Evolutionary conservation across 2,329 filamentous ascomycete species (phyloP).

Genomic region (Grosmannia huntii): DNA sequence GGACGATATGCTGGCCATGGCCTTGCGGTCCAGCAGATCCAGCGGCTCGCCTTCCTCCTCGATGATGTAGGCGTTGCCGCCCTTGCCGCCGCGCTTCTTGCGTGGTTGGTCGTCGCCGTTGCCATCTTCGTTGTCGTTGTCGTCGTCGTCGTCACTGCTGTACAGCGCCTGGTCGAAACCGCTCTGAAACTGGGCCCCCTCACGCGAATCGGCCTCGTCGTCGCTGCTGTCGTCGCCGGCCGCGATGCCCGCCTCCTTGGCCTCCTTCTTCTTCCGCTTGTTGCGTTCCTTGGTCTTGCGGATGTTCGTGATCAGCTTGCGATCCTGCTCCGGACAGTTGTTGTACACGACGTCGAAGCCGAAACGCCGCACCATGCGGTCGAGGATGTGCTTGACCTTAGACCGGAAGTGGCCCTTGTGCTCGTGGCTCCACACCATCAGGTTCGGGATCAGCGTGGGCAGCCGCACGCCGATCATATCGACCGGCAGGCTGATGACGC

Average conservation of each 20-base stretch:
- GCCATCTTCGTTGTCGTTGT: constrained; percentile 27
- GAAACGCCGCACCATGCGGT: constrained; percentile 85
- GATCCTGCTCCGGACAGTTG: constrained; percentile 72
- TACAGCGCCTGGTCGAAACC: constrained; percentile 95
- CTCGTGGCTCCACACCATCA: constrained; percentile 94
- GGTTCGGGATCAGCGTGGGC: constrained; percentile 65
- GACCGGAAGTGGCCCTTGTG: constrained; percentile 95
- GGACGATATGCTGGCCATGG: constrained; percentile 84
- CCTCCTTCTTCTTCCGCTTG: constrained; percentile 75
- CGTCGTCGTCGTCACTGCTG: constrained; percentile 51
- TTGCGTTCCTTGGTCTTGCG: constrained; percentile 85
- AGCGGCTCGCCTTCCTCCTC: constrained; percentile 92
- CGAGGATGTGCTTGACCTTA: constrained; percentile 96
- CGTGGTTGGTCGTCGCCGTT: background rate
- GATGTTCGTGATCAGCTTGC: constrained; percentile 86
- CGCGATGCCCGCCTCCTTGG: constrained; percentile 38
- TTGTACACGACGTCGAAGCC: constrained; percentile 70
- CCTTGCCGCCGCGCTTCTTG: constrained; percentile 40
- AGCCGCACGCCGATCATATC: constrained; percentile 70
- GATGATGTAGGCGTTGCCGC: constrained; percentile 70
- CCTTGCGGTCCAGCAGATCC: constrained; percentile 79
- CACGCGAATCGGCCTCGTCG: constrained; percentile 39
- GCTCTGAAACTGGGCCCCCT: constrained; percentile 62
- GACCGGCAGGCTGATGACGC: constrained; percentile 71
- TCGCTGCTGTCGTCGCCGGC: constrained; percentile 34